These are phyloP conservation scores for Zizania palustris DNA, from an alignment of 202 grass and related monocot genomes.

Conservation along the genomic window DNA sequence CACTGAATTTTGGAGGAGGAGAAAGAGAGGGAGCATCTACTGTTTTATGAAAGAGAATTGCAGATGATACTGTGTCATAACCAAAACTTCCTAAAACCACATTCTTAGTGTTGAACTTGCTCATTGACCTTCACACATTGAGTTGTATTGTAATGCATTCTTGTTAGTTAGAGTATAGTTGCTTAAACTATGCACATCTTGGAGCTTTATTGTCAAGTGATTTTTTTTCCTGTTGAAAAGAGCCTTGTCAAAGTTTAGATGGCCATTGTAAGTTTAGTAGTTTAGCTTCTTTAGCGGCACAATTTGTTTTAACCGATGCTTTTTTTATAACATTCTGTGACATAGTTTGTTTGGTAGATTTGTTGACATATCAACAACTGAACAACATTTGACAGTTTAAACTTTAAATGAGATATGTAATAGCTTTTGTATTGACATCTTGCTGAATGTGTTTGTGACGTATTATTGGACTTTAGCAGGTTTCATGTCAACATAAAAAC, in stretches of 20 bases:
- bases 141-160: slow-evolving; percentile 1
- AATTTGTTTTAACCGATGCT: slow-evolving; percentile 8
- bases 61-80: neutral
- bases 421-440: slow-evolving; percentile 5
- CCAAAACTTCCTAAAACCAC: neutral
- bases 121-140: neutral
- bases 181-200: neutral
- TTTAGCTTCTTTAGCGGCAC: neutral
- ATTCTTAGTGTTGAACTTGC: slow-evolving; percentile 17
- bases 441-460: neutral
- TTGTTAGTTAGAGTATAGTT: neutral
- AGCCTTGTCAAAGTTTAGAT: neutral
- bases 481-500: slow-evolving; percentile 25
- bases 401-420: neutral
- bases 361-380: slow-evolving; percentile 8
- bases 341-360: slow-evolving; percentile 31
- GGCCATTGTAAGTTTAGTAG: slow-evolving; percentile 1
- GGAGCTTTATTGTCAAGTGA: neutral
- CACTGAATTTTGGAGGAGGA: neutral
- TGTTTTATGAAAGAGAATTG: neutral
- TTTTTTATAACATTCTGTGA: neutral
- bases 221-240: neutral
- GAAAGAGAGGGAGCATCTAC: neutral
- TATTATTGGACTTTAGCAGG: slow-evolving; percentile 11
- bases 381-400: slow-evolving; percentile 2